Evolutionary conservation across 2,329 filamentous ascomycete species (phyloP), one percentile per base, ranked within the genome.

Genomic region (Meredithiella fracta): DNA sequence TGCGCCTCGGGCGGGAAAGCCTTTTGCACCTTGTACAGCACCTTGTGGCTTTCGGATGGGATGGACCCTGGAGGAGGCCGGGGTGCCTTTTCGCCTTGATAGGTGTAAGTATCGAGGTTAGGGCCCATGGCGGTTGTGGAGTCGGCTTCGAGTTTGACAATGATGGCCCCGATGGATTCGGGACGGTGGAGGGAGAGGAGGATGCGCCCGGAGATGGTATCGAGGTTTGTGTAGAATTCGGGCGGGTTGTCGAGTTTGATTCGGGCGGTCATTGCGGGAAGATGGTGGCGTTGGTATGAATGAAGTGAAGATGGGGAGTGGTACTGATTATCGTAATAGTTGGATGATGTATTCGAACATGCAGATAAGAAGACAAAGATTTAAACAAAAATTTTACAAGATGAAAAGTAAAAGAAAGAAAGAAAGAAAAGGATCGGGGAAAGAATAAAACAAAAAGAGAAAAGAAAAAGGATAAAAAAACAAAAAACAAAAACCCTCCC

Each of bases 111-210:
- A 29, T 64, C 64, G 70, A 61, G 62, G 78, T 69, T 60, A 77
- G 65, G 51, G 68, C 71, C 66, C 15, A 88, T 69, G 47, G 83
- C 75, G 3, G 85, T 90, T 60, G 76, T 76, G 51, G 81, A 81
- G 69, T 92, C 85, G 62, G 86, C 86, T 65, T 92, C 86, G 31
- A 92, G 78, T 71, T 92, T 92, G 64, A 91, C 85, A 38, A 87
- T 73, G 60, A 92, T 82, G 54, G 80, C 84, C 51, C 79, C 79
- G 52, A 91, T 75, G 56, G 77, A 73, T 66, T 91, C 86, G 55
- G 85, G 70, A 60, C 82, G 83, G 53, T 76, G 80, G 60, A 83
- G 68, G 20, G 63, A 66, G 29, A 83, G 67, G 52, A 80, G 64
- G 26, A 83, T 69, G 58, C 75, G 73, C 55, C 86, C 86, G 29